phyloP scores from a whole-genome alignment of 352 stramenopile species.

The Phytophthora uliginosa region DNA sequence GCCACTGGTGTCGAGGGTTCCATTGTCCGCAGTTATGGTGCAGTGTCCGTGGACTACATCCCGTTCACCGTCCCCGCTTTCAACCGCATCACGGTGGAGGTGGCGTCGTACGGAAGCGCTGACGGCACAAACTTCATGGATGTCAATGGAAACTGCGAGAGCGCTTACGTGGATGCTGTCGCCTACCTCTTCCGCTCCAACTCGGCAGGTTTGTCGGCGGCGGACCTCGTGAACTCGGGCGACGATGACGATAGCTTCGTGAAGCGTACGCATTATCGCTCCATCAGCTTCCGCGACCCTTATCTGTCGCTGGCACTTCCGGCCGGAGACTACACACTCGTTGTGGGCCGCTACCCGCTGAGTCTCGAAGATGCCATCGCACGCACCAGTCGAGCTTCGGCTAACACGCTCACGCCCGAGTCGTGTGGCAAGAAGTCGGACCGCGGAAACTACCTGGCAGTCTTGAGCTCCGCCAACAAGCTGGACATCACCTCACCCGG shows the following conservation, averaged over 20 bases:
- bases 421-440: conserved; percentile 50
- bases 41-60: conserved; percentile 71
- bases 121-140: conserved; percentile 55
- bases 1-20: conserved; percentile 57
- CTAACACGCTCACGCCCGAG: conserved; percentile 57
- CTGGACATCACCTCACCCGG: conserved; percentile 49
- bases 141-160: conserved; percentile 72
- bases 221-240: conserved; percentile 58
- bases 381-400: conserved; percentile 36
- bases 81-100: conserved; percentile 65
- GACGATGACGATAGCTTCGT: conserved; percentile 78
- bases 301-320: conserved; percentile 72
- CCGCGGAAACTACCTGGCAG: conserved; percentile 67
- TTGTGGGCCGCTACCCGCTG: conserved; percentile 75
- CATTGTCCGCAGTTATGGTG: conserved; percentile 50
- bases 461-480: conserved; percentile 47
- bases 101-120: conserved; percentile 61
- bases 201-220: conserved; percentile 34
- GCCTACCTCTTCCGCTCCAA: conserved; percentile 69
- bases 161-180: conserved; percentile 72
- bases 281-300: conserved; percentile 80
- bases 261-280: conserved; percentile 52
- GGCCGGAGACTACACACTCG: conserved; percentile 61
- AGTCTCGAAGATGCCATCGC: conserved; percentile 65
- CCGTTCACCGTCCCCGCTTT: conserved; percentile 59